Evolutionary conservation across 176 grass and related monocot species (phyloP), one percentile per base, ranked within the genome.

Genomic region (Alopecurus myosuroides): DNA sequence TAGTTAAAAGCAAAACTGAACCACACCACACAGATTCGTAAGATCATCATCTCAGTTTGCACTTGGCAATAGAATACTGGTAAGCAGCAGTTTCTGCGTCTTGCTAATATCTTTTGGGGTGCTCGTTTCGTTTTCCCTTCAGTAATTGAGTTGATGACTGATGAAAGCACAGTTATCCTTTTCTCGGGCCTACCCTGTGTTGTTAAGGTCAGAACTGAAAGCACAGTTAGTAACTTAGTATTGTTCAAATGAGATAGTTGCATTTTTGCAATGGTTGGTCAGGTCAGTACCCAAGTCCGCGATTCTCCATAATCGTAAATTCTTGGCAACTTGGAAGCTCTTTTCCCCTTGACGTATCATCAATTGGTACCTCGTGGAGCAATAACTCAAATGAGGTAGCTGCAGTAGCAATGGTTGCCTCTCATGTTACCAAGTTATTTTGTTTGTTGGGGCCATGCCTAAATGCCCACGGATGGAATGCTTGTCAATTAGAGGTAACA

Each of bases 301-400:
- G 55, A 85, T 98, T 74, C 69, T 89, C 88, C 96, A 98, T 80
- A 95, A 91, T 41, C 96, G 78, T 63, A 86, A 84, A 98, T 98
- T 85, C 89, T 98, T 85, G 83, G 88, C 73, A 98, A 95, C 84
- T 70, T 98, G 75, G 96, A 98, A 90, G 96, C 96, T 85, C 91
- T 98, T 85, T 98, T 98, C 91, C 94, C 96, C 48, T 50, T 98
- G 91, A 98, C 95, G 88, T 93, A 68, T 98, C 96, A 66, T 98
- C 96, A 60, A 89, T 95, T 37, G 96, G 96, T 77, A 98, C 96
- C 55, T 94, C 96, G 50, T 98, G 96, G 96, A 94, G 89, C 86
- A 95, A 95, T 55, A 95, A 93, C 85, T 98, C 96, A 85, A 95
- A 95, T 84, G 96, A 98, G 90, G 95, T 98, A 68, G 93, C 94